phyloP scores from a whole-genome alignment of 2,329 filamentous ascomycete genomes.

The Fusarium irregulare region DNA sequence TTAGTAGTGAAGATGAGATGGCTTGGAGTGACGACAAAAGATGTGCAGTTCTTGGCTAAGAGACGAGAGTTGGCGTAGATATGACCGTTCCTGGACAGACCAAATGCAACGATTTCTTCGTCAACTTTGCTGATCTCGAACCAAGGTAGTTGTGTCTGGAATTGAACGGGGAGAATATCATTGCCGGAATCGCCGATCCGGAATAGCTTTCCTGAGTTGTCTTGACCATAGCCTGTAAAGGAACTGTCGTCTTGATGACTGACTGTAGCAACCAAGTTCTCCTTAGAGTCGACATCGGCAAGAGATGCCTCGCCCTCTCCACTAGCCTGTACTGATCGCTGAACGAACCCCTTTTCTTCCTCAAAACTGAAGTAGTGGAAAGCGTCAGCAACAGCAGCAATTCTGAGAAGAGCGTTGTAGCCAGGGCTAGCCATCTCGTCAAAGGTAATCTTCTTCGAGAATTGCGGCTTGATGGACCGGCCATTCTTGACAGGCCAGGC shows the following conservation, averaged over 20 bases:
- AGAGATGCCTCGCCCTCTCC: conserved; percentile 29
- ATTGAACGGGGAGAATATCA: conserved; percentile 53
- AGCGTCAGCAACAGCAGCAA: conserved; percentile 37
- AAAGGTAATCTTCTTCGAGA: conserved; percentile 56
- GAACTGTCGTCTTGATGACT: conserved; percentile 48
- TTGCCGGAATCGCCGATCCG: conserved; percentile 50
- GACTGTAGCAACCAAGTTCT: conserved; percentile 47
- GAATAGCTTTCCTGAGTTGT: conserved; percentile 59
- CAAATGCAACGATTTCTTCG: conserved; percentile 62
- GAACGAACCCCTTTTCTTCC: conserved; percentile 41
- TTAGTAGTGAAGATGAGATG: conserved; percentile 94
- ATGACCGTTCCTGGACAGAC: conserved; percentile 79
- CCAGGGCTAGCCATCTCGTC: conserved; percentile 44
- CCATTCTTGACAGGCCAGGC: conserved; percentile 73
- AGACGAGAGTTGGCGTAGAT: conserved; percentile 81
- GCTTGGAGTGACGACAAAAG: conserved; percentile 81
- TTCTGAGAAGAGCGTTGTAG: conserved; percentile 20
- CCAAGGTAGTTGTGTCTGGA: conserved; percentile 64
- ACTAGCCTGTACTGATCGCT: conserved; percentile 38
- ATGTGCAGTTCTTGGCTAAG: conserved; percentile 89
- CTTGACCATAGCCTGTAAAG: conserved; percentile 58
- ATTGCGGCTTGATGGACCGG: conserved; percentile 58
- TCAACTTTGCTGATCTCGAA: conserved; percentile 60
- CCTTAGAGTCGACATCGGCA: conserved; percentile 33
- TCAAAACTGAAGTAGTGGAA: conserved; percentile 51